Evolutionary conservation across 371 early-diverging fungal species (phyloP).

Genomic region (Rhizopus stolonifer): DNA sequence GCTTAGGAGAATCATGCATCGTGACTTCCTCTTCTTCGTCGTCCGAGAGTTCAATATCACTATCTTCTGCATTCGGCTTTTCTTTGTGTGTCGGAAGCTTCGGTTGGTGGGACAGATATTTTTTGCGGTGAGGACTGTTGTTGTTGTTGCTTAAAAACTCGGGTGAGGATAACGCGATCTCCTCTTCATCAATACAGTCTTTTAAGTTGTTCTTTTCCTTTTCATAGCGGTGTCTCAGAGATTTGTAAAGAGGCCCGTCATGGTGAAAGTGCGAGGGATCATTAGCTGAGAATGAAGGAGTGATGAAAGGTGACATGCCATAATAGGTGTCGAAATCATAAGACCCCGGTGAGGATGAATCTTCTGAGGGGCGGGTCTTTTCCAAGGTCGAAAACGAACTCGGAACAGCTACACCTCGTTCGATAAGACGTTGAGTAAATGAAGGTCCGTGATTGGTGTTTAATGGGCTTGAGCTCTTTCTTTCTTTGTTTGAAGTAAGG

Average conservation of each 20-base stretch:
- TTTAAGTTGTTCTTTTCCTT: constrained; percentile 19
- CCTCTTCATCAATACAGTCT: constrained; percentile 22
- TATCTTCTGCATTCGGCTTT: constrained; percentile 27
- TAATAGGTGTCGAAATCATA: constrained; percentile 40
- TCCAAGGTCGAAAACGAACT: constrained; percentile 34
- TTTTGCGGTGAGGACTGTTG: not conserved
- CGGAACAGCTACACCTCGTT: constrained; percentile 44
- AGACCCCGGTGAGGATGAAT: constrained; percentile 33
- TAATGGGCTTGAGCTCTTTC: constrained; percentile 6
- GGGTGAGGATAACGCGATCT: constrained; percentile 19
- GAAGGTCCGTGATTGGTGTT: constrained; percentile 16
- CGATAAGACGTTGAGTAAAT: constrained; percentile 41
- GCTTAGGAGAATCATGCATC: not conserved
- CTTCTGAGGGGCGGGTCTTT: constrained; percentile 12
- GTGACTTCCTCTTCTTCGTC: constrained; percentile 32
- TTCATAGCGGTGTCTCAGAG: constrained; percentile 41
- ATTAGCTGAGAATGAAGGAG: constrained; percentile 34
- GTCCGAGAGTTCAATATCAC: constrained; percentile 49
- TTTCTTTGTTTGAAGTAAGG: not conserved
- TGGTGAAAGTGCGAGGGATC: constrained; percentile 14
- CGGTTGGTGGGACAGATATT: not conserved
- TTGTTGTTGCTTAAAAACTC: constrained; percentile 4
- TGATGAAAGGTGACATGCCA: constrained; percentile 48
- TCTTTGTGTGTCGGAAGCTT: constrained; percentile 3
- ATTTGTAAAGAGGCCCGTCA: constrained; percentile 24